Evolutionary conservation across 768 basidiomycete genomes (phyloP).

Genomic region (Termitomyces sp.): DNA sequence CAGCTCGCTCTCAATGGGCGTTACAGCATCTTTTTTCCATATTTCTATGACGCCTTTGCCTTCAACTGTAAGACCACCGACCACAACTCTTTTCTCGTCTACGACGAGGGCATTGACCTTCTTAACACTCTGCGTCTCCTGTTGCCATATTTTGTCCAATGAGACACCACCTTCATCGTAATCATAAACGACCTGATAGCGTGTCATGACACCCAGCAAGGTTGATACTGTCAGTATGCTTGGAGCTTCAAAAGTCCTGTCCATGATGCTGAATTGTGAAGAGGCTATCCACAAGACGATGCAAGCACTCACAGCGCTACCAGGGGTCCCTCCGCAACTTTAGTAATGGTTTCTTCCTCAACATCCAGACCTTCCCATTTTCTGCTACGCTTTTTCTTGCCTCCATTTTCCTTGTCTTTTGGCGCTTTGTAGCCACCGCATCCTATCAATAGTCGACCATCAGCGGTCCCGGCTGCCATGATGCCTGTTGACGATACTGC

Average conservation of each 20-base stretch:
- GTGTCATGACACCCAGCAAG: constrained; percentile 51
- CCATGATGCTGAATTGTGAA: constrained; percentile 3
- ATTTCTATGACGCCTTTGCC: constrained; percentile 63
- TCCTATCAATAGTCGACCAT: constrained; percentile 68
- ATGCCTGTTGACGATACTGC: constrained; percentile 54
- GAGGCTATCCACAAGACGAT: not conserved
- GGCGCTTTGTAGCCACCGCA: constrained; percentile 55
- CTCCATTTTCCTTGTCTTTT: constrained; percentile 7
- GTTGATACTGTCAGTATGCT: constrained; percentile 50
- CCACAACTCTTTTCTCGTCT: constrained; percentile 39
- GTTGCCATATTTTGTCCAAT: constrained; percentile 41
- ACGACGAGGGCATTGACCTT: constrained; percentile 65
- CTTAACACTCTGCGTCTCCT: constrained; percentile 32
- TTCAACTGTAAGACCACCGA: constrained; percentile 57
- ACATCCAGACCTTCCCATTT: constrained; percentile 69
- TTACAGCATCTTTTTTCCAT: constrained; percentile 32
- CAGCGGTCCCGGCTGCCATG: constrained; percentile 68
- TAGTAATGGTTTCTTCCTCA: constrained; percentile 36
- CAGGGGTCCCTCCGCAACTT: constrained; percentile 69
- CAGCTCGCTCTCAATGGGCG: not conserved
- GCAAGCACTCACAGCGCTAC: constrained; percentile 52
- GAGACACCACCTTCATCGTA: constrained; percentile 29
- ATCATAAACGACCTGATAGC: constrained; percentile 39
- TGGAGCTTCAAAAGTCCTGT: constrained; percentile 45
- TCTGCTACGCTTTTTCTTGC: constrained; percentile 48